Evolutionary conservation across 129 eudicot species (phyloP).

Genomic region (Ambrosia trifida): DNA sequence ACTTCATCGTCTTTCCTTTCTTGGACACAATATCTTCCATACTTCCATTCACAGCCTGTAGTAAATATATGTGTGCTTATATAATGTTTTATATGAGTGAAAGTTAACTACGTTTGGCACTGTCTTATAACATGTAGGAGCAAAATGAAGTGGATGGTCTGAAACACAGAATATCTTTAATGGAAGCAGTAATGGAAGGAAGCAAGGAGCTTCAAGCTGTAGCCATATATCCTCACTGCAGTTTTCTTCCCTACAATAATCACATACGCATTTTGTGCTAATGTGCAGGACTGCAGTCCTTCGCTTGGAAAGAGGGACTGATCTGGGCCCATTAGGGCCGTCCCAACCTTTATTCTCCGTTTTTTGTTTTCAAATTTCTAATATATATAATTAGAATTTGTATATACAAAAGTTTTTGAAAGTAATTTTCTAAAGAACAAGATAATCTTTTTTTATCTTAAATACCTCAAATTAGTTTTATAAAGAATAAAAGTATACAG

Average conservation of each 20-base stretch:
- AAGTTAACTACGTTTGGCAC: slow-evolving; percentile 9
- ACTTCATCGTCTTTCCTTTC: slow-evolving; percentile 18
- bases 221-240: slow-evolving; percentile 62
- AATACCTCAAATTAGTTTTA: not conserved
- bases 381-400: not conserved
- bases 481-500: not conserved
- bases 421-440: not conserved
- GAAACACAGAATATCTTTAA: slow-evolving; percentile 49
- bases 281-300: not conserved
- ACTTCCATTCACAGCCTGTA: too few species aligned
- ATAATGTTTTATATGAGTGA: not conserved
- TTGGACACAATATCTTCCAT: too few species aligned
- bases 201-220: slow-evolving; percentile 67
- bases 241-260: not conserved
- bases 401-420: not conserved
- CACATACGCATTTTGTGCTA: too few species aligned
- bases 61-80: slow-evolving; percentile 10
- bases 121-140: slow-evolving; percentile 45
- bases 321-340: not conserved
- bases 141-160: slow-evolving; percentile 51
- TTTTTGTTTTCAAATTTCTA: not conserved
- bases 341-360: not conserved
- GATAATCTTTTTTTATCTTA: not conserved
- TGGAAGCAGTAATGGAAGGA: slow-evolving; percentile 59
- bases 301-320: not conserved